A percentile compares a stretch with the other conserved stretches of the same genome.
These are phyloP conservation scores for Tricholoma terreum DNA, from an alignment of 768 basidiomycete genomes.

Conservation along the genomic window DNA sequence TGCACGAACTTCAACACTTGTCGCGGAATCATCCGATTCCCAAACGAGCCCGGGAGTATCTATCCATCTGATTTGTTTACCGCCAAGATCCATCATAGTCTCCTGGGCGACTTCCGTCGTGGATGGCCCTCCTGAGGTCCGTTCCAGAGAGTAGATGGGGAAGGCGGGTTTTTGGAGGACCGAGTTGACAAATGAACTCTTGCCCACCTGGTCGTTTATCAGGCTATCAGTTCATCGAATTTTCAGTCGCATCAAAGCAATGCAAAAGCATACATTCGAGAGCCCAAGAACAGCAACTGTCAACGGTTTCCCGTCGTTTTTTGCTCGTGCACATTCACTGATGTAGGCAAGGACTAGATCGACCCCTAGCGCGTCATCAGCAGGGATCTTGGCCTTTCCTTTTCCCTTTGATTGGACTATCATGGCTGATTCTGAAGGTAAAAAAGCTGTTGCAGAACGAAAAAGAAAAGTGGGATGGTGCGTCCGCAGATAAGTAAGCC, in stretches of 20 bases:
- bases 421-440: conserved; percentile 37
- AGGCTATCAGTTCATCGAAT: conserved; percentile 5
- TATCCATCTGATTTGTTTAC: conserved; percentile 59
- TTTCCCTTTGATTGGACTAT: conserved; percentile 38
- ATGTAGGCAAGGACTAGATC: conserved; percentile 51
- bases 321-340: conserved; percentile 42
- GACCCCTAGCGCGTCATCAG: conserved; percentile 61
- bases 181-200: conserved; percentile 84
- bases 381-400: conserved; percentile 38
- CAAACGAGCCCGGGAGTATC: conserved; percentile 88
- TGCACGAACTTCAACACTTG: conserved; percentile 41
- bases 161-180: conserved; percentile 51
- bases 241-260: not conserved
- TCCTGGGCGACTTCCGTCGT: conserved; percentile 72
- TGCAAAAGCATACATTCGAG: conserved; percentile 59
- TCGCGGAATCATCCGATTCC: conserved; percentile 37
- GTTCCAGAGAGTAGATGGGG: conserved; percentile 55
- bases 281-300: conserved; percentile 80
- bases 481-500: conserved; percentile 60
- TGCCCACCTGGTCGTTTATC: conserved; percentile 57
- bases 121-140: conserved; percentile 57
- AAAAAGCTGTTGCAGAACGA: conserved; percentile 65
- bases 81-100: conserved; percentile 46
- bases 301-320: conserved; percentile 48
- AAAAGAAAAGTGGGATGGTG: conserved; percentile 68